Percentiles rank a stretch among this genome's conserved stretches.
phyloP scores from a whole-genome alignment of 352 stramenopile species.

The Phytophthora nicotianae region DNA sequence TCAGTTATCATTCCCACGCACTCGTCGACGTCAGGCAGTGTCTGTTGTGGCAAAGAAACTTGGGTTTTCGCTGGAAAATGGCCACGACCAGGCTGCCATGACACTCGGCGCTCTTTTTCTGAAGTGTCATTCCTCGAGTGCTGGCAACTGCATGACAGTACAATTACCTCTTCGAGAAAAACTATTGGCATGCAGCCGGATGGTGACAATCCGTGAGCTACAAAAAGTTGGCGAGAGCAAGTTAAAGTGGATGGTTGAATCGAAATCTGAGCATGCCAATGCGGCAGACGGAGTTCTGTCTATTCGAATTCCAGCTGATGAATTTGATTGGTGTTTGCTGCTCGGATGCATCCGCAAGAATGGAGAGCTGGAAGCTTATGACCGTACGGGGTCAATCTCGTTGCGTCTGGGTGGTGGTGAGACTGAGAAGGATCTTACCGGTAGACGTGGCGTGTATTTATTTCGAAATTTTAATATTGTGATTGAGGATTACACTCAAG shows the following conservation, averaged over 20 bases:
- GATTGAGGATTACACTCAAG: constrained; percentile 34
- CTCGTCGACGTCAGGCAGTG: constrained; percentile 37
- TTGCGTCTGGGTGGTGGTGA: constrained; percentile 23
- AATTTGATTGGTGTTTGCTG: constrained; percentile 45
- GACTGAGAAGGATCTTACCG: constrained; percentile 4
- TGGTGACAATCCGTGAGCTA: constrained; percentile 34
- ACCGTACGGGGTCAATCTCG: constrained; percentile 46
- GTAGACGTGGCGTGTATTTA: constrained; percentile 30
- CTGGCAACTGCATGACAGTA: constrained; percentile 19
- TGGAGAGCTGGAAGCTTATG: constrained; percentile 49
- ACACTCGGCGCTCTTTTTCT: constrained; percentile 54
- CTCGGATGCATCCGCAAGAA: constrained; percentile 37
- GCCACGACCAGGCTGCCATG: constrained; percentile 4
- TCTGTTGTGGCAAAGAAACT: constrained; percentile 31
- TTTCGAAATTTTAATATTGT: constrained; percentile 41
- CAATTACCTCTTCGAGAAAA: constrained; percentile 23
- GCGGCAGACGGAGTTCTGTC: constrained; percentile 2
- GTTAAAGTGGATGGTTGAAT: constrained; percentile 9
- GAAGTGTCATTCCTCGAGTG: constrained; percentile 28
- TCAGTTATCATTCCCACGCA: constrained; percentile 28
- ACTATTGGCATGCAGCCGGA: constrained; percentile 9
- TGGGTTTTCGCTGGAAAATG: background rate
- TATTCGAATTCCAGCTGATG: constrained; percentile 17
- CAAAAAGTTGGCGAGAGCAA: constrained; percentile 18
- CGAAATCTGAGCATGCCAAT: background rate